Base-by-base conservation (phyloP, 345 rosid genomes). In the Rhizophora apiculata region DNA sequence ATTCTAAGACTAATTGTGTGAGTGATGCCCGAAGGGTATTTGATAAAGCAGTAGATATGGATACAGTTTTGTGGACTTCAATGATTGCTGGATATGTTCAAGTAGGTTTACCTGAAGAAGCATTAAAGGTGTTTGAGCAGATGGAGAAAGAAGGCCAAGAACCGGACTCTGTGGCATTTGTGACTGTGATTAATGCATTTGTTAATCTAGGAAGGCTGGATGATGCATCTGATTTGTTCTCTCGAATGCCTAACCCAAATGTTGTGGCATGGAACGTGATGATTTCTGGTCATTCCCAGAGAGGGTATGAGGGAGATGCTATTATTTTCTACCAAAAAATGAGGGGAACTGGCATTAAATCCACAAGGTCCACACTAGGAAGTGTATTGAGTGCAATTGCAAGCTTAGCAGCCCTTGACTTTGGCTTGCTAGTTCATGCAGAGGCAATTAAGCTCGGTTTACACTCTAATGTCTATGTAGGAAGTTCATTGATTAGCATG, bases 221-320 rank as follows among this genome's bases (percentile, higher is more conserved):
- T 51, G 87, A 88, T 74, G 97, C 97, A 37, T 72, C 78, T 53
- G 68, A 75, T 31, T 72, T 94, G 82, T 90, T 91, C 69, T 57
- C 60, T 60, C 79, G 76, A 78, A 85, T 89, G 82, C 83, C 82
- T 62, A 82, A 64, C 66, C 95, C 85, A 19, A 85, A 88, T 83
- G 91, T 89, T 55, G 88, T 94, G 9, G 95, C 96, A 6, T 91
- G 98, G 96, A 94, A 94, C 81, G 85, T 94, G 74, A 87, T 94
- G 91, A 91, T 94, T 61, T 89, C 98, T 29, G 97, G 94, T 72
- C 91, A 94, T 81, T 83, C 91, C 36, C 79, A 91, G 79, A 82
- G 85, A 79, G 97, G 97, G 60, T 78, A 74, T 57, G 86, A 80
- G 74, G 72, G 34, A 2, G 74, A 86, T 70, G 94, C 97, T 72